phyloP scores from a whole-genome alignment of 495 filamentous ascomycete genomes.

The Penicillium bialowiezense region DNA sequence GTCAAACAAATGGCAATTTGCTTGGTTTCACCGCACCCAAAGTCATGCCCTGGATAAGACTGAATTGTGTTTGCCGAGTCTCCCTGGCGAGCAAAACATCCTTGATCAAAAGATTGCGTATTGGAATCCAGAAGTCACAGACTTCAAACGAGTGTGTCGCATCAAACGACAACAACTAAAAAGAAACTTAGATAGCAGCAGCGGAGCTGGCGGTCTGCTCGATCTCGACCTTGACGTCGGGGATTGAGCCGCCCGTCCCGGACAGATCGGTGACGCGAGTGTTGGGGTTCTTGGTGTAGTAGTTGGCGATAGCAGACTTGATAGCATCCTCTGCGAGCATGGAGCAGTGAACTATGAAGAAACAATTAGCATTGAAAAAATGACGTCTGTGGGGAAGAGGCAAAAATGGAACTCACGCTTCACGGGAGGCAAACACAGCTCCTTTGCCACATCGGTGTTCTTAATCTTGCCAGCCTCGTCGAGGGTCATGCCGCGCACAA shows the following conservation, averaged over 20 bases:
- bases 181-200: slow-evolving; percentile 25
- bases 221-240: slow-evolving; percentile 50
- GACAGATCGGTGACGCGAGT: slow-evolving; percentile 69
- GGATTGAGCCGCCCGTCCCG: slow-evolving; percentile 61
- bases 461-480: slow-evolving; percentile 86
- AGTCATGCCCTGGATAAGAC: not conserved
- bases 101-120: slow-evolving; percentile 24
- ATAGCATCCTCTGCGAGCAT: slow-evolving; percentile 99
- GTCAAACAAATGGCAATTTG: slow-evolving; percentile 29
- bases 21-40: slow-evolving; percentile 16
- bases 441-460: slow-evolving; percentile 97
- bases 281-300: slow-evolving; percentile 89
- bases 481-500: slow-evolving; percentile 93
- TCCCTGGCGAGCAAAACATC: not conserved
- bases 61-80: not conserved
- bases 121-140: slow-evolving; percentile 6
- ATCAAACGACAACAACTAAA: no score
- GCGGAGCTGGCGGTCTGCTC: slow-evolving; percentile 29
- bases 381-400: not conserved
- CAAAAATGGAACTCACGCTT: slow-evolving; percentile 62
- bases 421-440: slow-evolving; percentile 93
- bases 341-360: slow-evolving; percentile 79
- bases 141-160: slow-evolving; percentile 9
- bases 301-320: slow-evolving; percentile 97
- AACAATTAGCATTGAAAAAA: slow-evolving; percentile 8